Conservation (phyloP, 2,329 filamentous ascomycete genomes). For the Neofusicoccum umdonicola region DNA sequence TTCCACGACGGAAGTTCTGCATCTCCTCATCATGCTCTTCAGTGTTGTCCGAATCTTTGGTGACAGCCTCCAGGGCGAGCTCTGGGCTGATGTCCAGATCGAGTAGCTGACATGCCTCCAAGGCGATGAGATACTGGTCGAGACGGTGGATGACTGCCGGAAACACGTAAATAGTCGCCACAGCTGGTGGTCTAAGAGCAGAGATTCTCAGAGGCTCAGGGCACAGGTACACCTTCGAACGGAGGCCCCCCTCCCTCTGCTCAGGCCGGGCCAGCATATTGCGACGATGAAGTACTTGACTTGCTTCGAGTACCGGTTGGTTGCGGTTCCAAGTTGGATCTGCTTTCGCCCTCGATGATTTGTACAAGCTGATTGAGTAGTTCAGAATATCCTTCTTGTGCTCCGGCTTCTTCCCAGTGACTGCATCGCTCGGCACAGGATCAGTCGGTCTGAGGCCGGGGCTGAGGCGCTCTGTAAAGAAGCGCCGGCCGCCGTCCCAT, state of each 20-base stretch:
- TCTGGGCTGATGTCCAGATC: constrained; percentile 63
- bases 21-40: constrained; percentile 68
- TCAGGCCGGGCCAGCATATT: constrained; percentile 74
- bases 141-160: constrained; percentile 82
- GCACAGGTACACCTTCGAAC: constrained; percentile 64
- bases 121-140: constrained; percentile 75
- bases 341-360: constrained; percentile 52
- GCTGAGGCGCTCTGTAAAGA: constrained; percentile 49
- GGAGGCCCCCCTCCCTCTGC: constrained; percentile 51
- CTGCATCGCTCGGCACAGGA: constrained; percentile 53
- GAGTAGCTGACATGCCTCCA: constrained; percentile 69
- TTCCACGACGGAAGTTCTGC: constrained; percentile 74
- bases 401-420: constrained; percentile 34
- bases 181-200: constrained; percentile 66
- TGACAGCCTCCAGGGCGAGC: constrained; percentile 82
- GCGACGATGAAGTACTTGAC: constrained; percentile 71
- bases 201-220: constrained; percentile 77
- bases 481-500: constrained; percentile 58
- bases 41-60: constrained; percentile 85
- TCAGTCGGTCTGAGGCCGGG: constrained; percentile 62
- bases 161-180: constrained; percentile 70
- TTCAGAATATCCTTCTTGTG: constrained; percentile 68
- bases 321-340: constrained; percentile 54
- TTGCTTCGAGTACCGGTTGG: constrained; percentile 79
- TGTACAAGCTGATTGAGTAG: constrained; percentile 77